Percentiles rank a stretch among this genome's conserved stretches.
phyloP scores from a whole-genome alignment of 78 protist species.

The Cavenderia fasciculata region DNA sequence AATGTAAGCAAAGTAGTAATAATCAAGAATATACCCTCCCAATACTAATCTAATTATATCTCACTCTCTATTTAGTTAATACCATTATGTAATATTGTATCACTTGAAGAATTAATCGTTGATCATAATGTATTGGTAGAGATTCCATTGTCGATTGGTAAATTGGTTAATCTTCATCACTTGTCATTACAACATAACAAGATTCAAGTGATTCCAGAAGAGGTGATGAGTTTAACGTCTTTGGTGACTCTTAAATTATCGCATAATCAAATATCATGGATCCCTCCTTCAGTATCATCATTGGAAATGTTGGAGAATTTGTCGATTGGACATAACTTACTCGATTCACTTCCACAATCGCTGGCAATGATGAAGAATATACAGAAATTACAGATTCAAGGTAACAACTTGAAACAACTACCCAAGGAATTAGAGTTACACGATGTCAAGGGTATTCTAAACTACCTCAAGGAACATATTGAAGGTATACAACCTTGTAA shows the following conservation, averaged over 20 bases:
- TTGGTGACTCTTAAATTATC: background rate
- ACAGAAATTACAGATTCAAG: background rate
- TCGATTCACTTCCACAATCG: constrained; percentile 21
- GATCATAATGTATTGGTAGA: constrained; percentile 11
- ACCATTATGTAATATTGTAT: background rate
- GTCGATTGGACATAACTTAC: background rate
- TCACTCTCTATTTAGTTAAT: no score
- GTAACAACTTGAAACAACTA: constrained; percentile 9
- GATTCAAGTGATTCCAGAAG: constrained; percentile 21
- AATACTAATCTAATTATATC: no score
- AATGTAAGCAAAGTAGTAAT: no score
- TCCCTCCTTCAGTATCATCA: constrained; percentile 25
- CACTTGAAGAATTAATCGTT: constrained; percentile 2
- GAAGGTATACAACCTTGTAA: constrained; percentile 33
- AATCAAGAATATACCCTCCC: no score
- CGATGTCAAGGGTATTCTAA: background rate
- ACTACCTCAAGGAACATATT: constrained; percentile 22
- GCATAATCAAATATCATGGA: constrained; percentile 8
- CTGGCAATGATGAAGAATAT: constrained; percentile 13
- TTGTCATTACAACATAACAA: constrained; percentile 1
- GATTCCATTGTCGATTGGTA: background rate
- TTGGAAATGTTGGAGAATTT: background rate
- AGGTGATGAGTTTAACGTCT: background rate
- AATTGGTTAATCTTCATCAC: background rate
- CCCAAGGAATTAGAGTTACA: background rate